These are phyloP conservation scores for Collybia sp. DNA, from an alignment of 768 basidiomycete species.

Conservation along the genomic window DNA sequence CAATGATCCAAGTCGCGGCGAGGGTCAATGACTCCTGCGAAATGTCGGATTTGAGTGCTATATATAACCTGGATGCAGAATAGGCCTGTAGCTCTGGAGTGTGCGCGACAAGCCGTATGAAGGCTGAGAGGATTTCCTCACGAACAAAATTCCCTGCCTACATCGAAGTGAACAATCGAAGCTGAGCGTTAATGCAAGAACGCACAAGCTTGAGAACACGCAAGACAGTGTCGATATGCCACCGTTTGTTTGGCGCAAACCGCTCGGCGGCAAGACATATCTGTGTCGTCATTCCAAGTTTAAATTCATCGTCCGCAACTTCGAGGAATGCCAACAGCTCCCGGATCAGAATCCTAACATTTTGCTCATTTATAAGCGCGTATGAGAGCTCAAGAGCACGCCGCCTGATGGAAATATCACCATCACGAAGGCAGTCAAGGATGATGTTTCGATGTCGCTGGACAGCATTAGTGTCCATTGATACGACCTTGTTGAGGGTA, in stretches of 20 bases:
- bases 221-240: constrained; percentile 98
- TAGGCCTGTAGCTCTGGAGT: constrained; percentile 97
- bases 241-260: constrained; percentile 95
- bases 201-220: constrained; percentile 86
- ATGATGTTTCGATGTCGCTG: constrained; percentile 98
- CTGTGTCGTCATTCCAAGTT: constrained; percentile 96
- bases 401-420: constrained; percentile 96
- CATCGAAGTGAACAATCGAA: background rate
- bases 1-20: constrained; percentile 92
- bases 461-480: constrained; percentile 97
- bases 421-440: constrained; percentile 98
- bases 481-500: constrained; percentile 96
- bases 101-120: constrained; percentile 93
- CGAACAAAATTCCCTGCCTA: constrained; percentile 98
- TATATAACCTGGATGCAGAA: constrained; percentile 87
- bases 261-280: constrained; percentile 94
- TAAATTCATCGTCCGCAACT: constrained; percentile 98
- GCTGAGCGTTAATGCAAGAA: constrained; percentile 6
- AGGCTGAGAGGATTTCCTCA: constrained; percentile 92
- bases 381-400: constrained; percentile 96
- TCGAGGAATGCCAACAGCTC: constrained; percentile 96
- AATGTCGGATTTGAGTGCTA: constrained; percentile 83
- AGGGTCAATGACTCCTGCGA: constrained; percentile 96
- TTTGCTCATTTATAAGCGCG: constrained; percentile 92
- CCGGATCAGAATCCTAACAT: constrained; percentile 86